phyloP scores from a whole-genome alignment of 2,329 filamentous ascomycete genomes.

The Trichothecium sympodiale region DNA sequence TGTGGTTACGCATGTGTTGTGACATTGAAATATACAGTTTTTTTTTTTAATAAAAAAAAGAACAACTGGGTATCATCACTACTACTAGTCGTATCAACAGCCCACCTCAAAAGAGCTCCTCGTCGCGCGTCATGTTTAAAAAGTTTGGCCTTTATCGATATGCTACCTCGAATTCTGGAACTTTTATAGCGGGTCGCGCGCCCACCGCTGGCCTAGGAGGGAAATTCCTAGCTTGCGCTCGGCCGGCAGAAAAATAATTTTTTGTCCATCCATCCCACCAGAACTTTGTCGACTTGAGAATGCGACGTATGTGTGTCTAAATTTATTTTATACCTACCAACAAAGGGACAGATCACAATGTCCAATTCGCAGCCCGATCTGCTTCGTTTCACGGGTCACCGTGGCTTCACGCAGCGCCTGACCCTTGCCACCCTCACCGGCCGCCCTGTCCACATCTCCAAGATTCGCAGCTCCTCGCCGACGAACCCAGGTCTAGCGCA shows the following conservation, averaged over 20 bases:
- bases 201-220: too few relatives aligned
- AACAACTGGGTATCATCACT: background rate
- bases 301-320: too few relatives aligned
- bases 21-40: too few relatives aligned
- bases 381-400: slow-evolving; percentile 74
- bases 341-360: slow-evolving; percentile 29
- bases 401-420: slow-evolving; percentile 71
- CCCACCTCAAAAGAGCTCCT: background rate
- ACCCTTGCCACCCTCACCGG: slow-evolving; percentile 87
- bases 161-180: slow-evolving; percentile 9
- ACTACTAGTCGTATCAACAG: background rate
- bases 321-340: slow-evolving; percentile 13
- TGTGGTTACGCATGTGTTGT: slow-evolving; percentile 5
- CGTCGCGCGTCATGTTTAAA: slow-evolving; percentile 1
- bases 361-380: slow-evolving; percentile 37
- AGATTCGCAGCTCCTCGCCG: slow-evolving; percentile 79
- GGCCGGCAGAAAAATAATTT: slow-evolving; percentile 27
- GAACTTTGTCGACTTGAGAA: too few relatives aligned
- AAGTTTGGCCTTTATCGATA: slow-evolving; percentile 19
- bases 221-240: background rate
- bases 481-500: slow-evolving; percentile 81
- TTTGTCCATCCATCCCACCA: slow-evolving; percentile 9
- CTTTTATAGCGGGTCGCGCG: slow-evolving; percentile 1
- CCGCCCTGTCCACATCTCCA: slow-evolving; percentile 78
- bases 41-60: background rate